Base-by-base conservation (phyloP, 768 basidiomycete species). In the Trametes cinnabarina region DNA sequence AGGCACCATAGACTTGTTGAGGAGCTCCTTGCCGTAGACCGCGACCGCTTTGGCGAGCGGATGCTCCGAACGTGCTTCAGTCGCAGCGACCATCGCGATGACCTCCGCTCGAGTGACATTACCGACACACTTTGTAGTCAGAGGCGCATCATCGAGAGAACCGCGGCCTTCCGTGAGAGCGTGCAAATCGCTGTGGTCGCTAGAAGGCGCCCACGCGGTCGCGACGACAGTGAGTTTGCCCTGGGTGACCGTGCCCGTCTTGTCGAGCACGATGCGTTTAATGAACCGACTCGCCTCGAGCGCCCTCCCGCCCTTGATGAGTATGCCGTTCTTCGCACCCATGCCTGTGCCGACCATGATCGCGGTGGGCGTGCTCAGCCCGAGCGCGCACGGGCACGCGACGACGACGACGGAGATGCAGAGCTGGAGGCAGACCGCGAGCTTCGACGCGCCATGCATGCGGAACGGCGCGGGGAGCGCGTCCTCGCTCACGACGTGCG, bases 271-370 rank as follows among this genome's bases (percentile, higher is more conserved):
- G 61, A 98, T 85, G 14, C 85, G 80, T 69, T 86, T 85, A 66
- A 98, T 85, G 50, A 80, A 79, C 63, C 83, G 86, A 72, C 93
- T 94, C 3, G 92, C 94, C 69, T 99, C 97, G 25, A 99, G 77
- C 3, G 97, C 95, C 14, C 90, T 80, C 2, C 95, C 97, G 20
- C 97, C 95, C 71, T 99, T 99, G 83, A 99, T 98, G 44, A 99
- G 75, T 58, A 99, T 98, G 0, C 97, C 96, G 66, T 98, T 96
- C 76, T 90, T 83, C 9, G 97, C 97, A 1, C 97, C 97, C 55
- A 98, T 86, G 1, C 97, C 97, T 0, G 96, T 98, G 17, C 97
- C 97, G 30, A 98, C 97, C 97, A 98, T 98, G 73, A 98, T 94
- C 2, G 96, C 97, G 0, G 97, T 98, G 1, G 97, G 97, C 0